Conservation (phyloP, 257 asterid genomes). For the Nicotiana noctiflora region DNA sequence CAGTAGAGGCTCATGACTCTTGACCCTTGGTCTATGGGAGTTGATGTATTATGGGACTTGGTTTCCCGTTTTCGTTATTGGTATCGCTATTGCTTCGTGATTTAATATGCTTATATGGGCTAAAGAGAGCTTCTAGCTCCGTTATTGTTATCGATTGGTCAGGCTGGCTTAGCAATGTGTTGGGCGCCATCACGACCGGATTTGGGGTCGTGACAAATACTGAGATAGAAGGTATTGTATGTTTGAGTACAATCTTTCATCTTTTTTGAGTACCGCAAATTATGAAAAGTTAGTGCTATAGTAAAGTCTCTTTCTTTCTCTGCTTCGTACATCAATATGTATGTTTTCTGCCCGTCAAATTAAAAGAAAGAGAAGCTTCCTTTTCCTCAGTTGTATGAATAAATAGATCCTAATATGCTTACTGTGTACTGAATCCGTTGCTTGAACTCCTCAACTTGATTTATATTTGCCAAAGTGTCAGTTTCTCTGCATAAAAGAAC, state of each 20-base stretch:
- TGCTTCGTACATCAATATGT: background rate
- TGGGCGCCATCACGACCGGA: no score
- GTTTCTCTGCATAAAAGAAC: background rate
- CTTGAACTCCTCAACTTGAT: conserved; percentile 1
- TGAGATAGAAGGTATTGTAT: conserved; percentile 10
- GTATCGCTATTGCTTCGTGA: no score
- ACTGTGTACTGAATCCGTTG: background rate
- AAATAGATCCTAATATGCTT: background rate
- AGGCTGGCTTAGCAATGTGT: no score
- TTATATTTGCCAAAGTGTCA: background rate
- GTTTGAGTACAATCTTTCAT: background rate
- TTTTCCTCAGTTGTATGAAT: background rate
- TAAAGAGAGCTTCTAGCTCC: no score
- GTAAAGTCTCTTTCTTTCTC: background rate
- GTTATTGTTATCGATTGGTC: no score
- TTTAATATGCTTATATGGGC: no score
- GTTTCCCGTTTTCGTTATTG: no score
- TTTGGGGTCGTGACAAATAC: no score
- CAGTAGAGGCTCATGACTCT: no score
- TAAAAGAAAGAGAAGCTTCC: background rate
- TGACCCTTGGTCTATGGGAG: no score
- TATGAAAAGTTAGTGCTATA: background rate
- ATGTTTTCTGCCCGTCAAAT: background rate
- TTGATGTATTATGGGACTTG: no score
- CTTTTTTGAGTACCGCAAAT: background rate